Conservation (phyloP, 2,329 filamentous ascomycete species). For the Botrytis elliptica region DNA sequence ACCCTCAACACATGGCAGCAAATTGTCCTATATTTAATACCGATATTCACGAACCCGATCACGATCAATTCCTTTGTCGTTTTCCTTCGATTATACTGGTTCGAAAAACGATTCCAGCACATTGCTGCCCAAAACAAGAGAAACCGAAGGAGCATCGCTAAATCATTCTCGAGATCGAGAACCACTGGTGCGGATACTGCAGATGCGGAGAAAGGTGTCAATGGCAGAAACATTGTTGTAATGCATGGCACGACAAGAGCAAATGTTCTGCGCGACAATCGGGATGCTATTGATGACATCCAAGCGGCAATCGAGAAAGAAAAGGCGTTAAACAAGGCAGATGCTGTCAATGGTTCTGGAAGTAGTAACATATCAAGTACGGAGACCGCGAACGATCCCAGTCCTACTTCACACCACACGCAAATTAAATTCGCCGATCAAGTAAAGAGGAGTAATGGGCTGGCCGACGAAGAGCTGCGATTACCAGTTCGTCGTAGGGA, state of each 20-base stretch:
- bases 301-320: conserved; percentile 27
- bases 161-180: conserved; percentile 57
- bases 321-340: conserved; percentile 24
- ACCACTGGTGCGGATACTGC: conserved; percentile 46
- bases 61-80: conserved; percentile 84
- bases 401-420: conserved; percentile 22
- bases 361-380: conserved; percentile 25
- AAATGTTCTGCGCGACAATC: conserved; percentile 58
- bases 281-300: conserved; percentile 44
- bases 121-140: conserved; percentile 71
- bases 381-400: conserved; percentile 22
- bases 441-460: conserved; percentile 58
- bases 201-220: conserved; percentile 56
- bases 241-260: conserved; percentile 56
- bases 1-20: conserved; percentile 69
- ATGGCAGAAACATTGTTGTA: conserved; percentile 64
- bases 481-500: conserved; percentile 56
- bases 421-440: conserved; percentile 65
- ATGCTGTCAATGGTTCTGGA: conserved; percentile 27
- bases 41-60: conserved; percentile 78
- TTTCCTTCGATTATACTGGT: conserved; percentile 93
- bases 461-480: conserved; percentile 50
- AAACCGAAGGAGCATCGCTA: conserved; percentile 62
- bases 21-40: conserved; percentile 67
- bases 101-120: conserved; percentile 90